Conservation (phyloP, 352 stramenopile species). For the Globisporangium alternatum region DNA sequence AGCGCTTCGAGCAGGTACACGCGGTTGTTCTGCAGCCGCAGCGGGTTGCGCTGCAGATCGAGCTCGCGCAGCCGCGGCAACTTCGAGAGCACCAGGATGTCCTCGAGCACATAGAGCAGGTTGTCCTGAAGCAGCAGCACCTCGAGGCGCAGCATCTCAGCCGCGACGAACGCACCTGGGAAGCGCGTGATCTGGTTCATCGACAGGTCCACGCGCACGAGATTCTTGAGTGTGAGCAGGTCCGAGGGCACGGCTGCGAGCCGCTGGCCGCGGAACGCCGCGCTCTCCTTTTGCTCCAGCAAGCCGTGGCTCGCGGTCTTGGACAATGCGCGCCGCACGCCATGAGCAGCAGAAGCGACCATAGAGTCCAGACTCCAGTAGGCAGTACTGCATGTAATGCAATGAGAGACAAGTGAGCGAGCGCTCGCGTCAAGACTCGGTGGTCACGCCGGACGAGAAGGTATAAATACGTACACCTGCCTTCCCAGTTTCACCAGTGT, state of each 20-base stretch:
- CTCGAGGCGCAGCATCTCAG: slow-evolving; percentile 43
- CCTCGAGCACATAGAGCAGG: slow-evolving; percentile 59
- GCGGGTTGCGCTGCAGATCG: slow-evolving; percentile 49
- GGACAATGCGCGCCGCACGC: background rate
- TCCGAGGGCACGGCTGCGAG: slow-evolving; percentile 38
- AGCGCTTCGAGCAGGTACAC: slow-evolving; percentile 70
- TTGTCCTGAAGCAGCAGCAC: slow-evolving; percentile 55
- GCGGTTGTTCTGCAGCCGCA: slow-evolving; percentile 60
- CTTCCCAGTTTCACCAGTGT: background rate
- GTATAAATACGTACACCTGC: background rate
- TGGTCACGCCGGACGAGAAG: background rate
- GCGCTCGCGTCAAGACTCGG: background rate
- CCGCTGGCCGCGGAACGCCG: slow-evolving; percentile 30
- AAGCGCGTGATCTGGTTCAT: slow-evolving; percentile 60
- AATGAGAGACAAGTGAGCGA: background rate
- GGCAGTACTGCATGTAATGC: background rate
- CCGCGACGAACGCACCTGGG: slow-evolving; percentile 40
- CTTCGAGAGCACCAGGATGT: slow-evolving; percentile 47
- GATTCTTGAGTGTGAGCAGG: slow-evolving; percentile 52
- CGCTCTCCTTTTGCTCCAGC: slow-evolving; percentile 33
- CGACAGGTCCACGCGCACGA: slow-evolving; percentile 55
- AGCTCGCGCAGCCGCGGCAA: slow-evolving; percentile 52
- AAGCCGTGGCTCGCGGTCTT: background rate
- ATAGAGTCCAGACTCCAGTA: background rate
- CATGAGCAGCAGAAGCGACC: background rate